Percentiles rank a stretch among this genome's conserved stretches.
Evolutionary conservation across 768 basidiomycete species (phyloP).

Genomic region (Pleurotus sapidus): DNA sequence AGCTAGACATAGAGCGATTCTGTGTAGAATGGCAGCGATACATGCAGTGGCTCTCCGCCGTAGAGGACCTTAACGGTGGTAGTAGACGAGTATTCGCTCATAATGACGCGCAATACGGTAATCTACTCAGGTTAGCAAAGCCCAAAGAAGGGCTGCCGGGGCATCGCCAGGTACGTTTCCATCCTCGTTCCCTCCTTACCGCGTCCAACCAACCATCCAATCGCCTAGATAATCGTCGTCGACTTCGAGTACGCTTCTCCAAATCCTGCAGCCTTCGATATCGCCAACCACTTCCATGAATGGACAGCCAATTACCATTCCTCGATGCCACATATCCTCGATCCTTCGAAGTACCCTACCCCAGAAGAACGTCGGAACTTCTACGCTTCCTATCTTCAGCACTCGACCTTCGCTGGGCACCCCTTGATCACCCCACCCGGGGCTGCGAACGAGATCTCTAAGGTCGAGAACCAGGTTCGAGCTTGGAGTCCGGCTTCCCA

Average conservation of each 20-base stretch:
- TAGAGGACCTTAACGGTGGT: slow-evolving; percentile 55
- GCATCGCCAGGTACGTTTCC: slow-evolving; percentile 65
- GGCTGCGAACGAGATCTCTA: slow-evolving; percentile 44
- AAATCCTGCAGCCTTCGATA: slow-evolving; percentile 92
- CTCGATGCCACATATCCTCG: slow-evolving; percentile 62
- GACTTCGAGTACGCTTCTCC: slow-evolving; percentile 97
- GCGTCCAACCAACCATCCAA: background rate
- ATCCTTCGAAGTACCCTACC: slow-evolving; percentile 69
- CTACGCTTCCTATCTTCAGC: slow-evolving; percentile 77
- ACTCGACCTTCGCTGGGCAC: slow-evolving; percentile 35
- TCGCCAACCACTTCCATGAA: slow-evolving; percentile 96
- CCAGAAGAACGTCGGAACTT: slow-evolving; percentile 74
- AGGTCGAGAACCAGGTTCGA: slow-evolving; percentile 75
- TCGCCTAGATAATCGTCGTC: slow-evolving; percentile 81
- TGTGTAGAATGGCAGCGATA: slow-evolving; percentile 65
- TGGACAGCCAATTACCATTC: slow-evolving; percentile 93
- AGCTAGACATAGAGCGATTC: slow-evolving; percentile 67
- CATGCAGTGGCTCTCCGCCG: slow-evolving; percentile 61
- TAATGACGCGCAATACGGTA: slow-evolving; percentile 97
- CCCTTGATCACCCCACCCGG: slow-evolving; percentile 14
- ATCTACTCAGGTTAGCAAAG: slow-evolving; percentile 71
- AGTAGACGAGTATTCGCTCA: slow-evolving; percentile 80
- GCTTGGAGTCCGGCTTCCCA: slow-evolving; percentile 91
- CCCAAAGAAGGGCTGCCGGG: slow-evolving; percentile 56
- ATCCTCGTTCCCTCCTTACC: slow-evolving; percentile 3